phyloP scores from a whole-genome alignment of 2,329 filamentous ascomycete species.

The Hypoxylon sp. region DNA sequence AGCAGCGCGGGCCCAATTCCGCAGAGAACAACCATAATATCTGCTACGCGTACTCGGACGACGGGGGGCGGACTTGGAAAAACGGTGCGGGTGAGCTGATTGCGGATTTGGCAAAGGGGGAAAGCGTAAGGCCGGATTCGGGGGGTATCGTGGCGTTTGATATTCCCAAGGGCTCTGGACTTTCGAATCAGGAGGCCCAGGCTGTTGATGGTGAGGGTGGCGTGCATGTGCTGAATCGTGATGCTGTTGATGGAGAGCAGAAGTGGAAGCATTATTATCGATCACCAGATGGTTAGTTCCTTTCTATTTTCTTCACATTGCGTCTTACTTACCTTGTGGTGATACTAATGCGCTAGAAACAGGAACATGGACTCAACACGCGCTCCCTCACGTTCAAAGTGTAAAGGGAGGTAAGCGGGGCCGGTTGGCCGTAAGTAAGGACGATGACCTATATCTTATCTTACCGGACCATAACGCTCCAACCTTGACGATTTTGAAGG shows the following conservation, averaged over 20 bases:
- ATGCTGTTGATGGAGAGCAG: constrained; percentile 54
- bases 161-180: constrained; percentile 62
- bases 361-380: constrained; percentile 56
- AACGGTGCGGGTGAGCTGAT: constrained; percentile 58
- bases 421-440: constrained; percentile 55
- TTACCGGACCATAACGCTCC: constrained; percentile 55
- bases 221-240: constrained; percentile 66
- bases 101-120: constrained; percentile 54
- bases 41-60: constrained; percentile 65
- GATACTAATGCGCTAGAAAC: neutral
- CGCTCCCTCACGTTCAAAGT: constrained; percentile 53
- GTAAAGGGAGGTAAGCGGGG: constrained; percentile 56
- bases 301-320: neutral
- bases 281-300: constrained; percentile 52
- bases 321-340: neutral
- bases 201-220: constrained; percentile 61
- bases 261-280: constrained; percentile 61
- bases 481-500: constrained; percentile 54
- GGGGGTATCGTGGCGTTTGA: constrained; percentile 61
- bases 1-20: constrained; percentile 60
- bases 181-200: constrained; percentile 67
- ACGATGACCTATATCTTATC: constrained; percentile 57
- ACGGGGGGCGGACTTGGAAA: constrained; percentile 61
- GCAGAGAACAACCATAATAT: constrained; percentile 66
- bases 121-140: constrained; percentile 59